Percentiles rank a stretch among this genome's conserved stretches.
Conservation (phyloP, 2,329 filamentous ascomycete genomes). For the Beauveria rudraprayagi region DNA sequence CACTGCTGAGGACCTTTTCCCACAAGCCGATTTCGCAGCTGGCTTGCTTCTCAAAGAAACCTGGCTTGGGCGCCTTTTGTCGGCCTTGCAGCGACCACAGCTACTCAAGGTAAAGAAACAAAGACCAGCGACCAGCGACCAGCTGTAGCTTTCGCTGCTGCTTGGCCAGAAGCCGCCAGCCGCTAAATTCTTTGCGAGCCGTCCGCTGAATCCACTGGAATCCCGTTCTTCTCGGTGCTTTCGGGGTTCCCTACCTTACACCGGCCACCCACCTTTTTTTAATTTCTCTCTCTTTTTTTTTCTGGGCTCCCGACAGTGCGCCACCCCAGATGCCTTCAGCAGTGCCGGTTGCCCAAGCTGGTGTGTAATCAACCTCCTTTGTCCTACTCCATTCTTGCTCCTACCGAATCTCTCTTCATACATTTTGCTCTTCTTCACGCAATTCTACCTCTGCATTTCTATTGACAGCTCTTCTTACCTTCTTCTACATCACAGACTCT, state of each 20-base stretch:
- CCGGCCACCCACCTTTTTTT: background rate
- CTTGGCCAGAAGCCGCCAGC: background rate
- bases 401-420: background rate
- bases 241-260: background rate
- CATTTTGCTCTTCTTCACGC: constrained; percentile 1
- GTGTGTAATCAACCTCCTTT: constrained; percentile 7
- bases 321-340: constrained; percentile 9
- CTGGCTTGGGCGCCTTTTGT: too few species aligned
- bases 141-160: too few species aligned
- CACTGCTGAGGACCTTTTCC: too few species aligned
- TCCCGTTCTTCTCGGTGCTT: background rate
- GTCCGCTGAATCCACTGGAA: background rate
- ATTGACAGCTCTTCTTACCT: constrained; percentile 8
- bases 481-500: constrained; percentile 19
- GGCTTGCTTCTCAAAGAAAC: background rate
- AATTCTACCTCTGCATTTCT: constrained; percentile 1
- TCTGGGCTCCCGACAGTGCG: background rate
- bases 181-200: background rate
- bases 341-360: constrained; percentile 4
- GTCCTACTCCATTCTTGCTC: background rate
- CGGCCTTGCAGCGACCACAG: too few species aligned
- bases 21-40: constrained; percentile 7
- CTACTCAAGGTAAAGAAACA: too few species aligned
- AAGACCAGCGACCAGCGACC: too few species aligned
- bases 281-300: background rate